Evolutionary conservation across 169 alveolate species (phyloP), one percentile per base, ranked within the genome.

Genomic region (Plasmodium falciparum): DNA sequence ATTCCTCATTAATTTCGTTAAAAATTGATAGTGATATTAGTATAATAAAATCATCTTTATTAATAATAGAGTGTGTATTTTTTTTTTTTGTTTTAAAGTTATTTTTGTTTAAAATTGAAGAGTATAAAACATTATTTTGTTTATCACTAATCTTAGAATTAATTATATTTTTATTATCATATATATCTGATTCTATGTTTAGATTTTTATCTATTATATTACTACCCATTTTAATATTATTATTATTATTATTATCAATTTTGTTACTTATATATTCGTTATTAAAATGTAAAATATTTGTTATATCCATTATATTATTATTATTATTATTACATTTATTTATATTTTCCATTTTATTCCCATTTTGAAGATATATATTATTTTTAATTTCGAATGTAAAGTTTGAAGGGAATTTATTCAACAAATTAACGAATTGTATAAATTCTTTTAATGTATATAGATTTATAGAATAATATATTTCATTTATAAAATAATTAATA

Each of bases 401-500:
- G n/a, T 61, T 52, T 63, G 29, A 43, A 8, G 92, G 92, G 3
- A 86, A 39, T 54, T 59, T 45, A 24, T 86, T 39, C 24, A 86
- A 61, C 26, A 71, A 61, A 29, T 65, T 24, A 45, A 66, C 20
- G n/a, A 86, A 66, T 17, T 59, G 29, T 39, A 71, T n/a, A 52
- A 71, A 59, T 33, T 86, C 88, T 61, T 86, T 86, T 17, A 86
- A 76, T 47, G 92, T 86, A 15, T 61, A 86, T 39, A 59, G 20
- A 71, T 72, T 39, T 3, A 86, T 71, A 45, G 47, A 43, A 49
- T 59, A 2, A 86, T 86, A 86, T 8, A 72, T 86, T 86, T 86
- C 83, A 47, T 86, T 86, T 29, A 86, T 61, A 15, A 61, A 12
- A 72, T 86, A 73, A 86, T 86, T 86, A 11, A 86, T 33, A 86